phyloP scores from a whole-genome alignment of 108 stramenopile species.

The Nitzschia palea region DNA sequence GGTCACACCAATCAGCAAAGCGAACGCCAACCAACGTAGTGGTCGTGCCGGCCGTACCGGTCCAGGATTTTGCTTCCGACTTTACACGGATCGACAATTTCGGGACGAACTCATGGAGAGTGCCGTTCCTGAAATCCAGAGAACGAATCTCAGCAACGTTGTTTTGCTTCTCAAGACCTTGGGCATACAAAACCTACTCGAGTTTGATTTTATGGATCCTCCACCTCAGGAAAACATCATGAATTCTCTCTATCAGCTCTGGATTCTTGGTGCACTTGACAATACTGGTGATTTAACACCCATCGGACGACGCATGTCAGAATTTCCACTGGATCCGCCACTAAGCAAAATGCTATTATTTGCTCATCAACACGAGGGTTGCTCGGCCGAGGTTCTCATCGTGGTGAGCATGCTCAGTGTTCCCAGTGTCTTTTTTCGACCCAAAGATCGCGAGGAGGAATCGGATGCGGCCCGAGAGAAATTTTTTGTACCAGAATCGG shows the following conservation, averaged over 20 bases:
- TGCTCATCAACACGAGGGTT: conserved; percentile 83
- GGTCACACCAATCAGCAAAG: conserved; percentile 94
- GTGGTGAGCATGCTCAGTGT: conserved; percentile 97
- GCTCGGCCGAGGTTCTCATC: conserved; percentile 92
- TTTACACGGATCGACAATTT: conserved; percentile 97
- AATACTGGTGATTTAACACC: conserved; percentile 91
- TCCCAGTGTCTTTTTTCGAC: conserved; percentile 96
- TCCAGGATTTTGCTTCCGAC: conserved; percentile 94
- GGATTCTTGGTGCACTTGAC: conserved; percentile 97
- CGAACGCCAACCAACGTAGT: conserved; percentile 97
- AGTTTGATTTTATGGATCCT: conserved; percentile 99
- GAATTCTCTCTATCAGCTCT: conserved; percentile 97
- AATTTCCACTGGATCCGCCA: conserved; percentile 97
- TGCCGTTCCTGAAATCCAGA: conserved; percentile 97
- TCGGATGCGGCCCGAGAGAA: conserved; percentile 98
- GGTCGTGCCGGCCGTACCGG: conserved; percentile 98
- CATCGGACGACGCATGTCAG: conserved; percentile 93
- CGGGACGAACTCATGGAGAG: conserved; percentile 94
- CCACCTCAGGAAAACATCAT: conserved; percentile 97
- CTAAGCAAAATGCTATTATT: conserved; percentile 97
- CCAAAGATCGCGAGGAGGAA: conserved; percentile 97
- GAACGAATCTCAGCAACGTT: conserved; percentile 98
- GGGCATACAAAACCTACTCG: conserved; percentile 90
- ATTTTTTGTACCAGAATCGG: conserved; percentile 99
- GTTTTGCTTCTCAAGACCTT: conserved; percentile 97